Base-by-base conservation (phyloP, 139 green algal species). In the Closterium sp. region DNA sequence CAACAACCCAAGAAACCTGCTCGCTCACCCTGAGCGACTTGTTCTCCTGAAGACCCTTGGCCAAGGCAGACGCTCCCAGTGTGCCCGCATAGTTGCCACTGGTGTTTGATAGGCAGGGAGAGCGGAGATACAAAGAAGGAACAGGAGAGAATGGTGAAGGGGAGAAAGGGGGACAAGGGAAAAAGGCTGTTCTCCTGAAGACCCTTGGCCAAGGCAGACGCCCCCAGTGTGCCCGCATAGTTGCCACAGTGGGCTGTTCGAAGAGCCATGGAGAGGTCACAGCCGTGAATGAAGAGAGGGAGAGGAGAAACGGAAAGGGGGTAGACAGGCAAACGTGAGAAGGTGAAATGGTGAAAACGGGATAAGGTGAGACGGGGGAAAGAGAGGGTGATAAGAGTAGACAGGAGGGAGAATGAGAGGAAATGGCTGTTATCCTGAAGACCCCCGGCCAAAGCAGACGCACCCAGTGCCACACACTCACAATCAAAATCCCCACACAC, bases 101-200 rank as follows among this genome's bases (percentile, higher is more conserved):
- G 85, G 24, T 6, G 6, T 9, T 62, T 62, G 42, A 7, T 7
- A 7, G 7, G 42, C 5, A 62, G 42, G 42, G 42, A n/a, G n/a
- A n/a, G n/a, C n/a, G n/a, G n/a, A n/a, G 42, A 62, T 13, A 62
- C 5, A 5, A 7, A 62, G 42, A 62, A 62, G 42, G 42, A 7
- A 62, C 5, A 62, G 7, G 27, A 28, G 27, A 90, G 24, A 62
- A 62, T 5, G 42, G 42, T 13, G 42, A 62, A 62, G 5, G 42
- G 42, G 42, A 62, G 42, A 62, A 62, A 7, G 7, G 42, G 7
- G 42, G 7, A 62, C 42, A 62, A n/a, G n/a, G n/a, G n/a, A n/a
- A n/a, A n/a, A n/a, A n/a, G n/a, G n/a, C n/a, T 96, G 96, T 99
- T 99, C 31, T 94, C 29, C 86, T 93, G 91, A 50, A 99, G 92